Percentiles rank a stretch among this genome's conserved stretches.
Evolutionary conservation across 208 protist species (phyloP).

Genomic region (Blechomonas ayalai): DNA sequence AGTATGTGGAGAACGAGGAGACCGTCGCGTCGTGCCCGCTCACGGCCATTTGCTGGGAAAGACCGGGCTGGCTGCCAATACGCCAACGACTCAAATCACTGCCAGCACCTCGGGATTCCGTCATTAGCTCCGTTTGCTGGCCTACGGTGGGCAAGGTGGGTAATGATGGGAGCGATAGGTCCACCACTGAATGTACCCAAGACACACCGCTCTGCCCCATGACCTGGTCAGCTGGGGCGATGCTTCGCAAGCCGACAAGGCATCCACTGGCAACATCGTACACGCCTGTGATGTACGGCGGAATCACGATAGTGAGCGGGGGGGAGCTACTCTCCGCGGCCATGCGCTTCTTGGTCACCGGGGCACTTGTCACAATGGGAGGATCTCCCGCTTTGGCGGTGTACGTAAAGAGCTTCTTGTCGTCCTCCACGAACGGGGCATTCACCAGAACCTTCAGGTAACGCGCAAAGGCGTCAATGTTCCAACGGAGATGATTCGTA

Average conservation of each 20-base stretch:
- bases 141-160: no score
- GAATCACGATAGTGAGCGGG: slow-evolving; percentile 37
- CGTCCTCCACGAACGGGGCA: slow-evolving; percentile 43
- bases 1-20: no score
- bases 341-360: slow-evolving; percentile 4
- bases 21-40: no score
- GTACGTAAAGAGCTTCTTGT: slow-evolving; percentile 1
- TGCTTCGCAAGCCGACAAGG: slow-evolving; percentile 65
- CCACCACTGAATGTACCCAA: no score
- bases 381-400: slow-evolving; percentile 1
- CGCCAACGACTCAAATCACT: no score
- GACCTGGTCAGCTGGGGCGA: no score
- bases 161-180: no score
- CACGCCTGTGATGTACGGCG: slow-evolving; percentile 74
- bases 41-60: no score
- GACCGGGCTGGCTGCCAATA: no score
- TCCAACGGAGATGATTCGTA: slow-evolving; percentile 77
- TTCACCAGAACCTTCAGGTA: slow-evolving; percentile 86
- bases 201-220: no score
- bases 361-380: slow-evolving; percentile 8
- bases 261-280: slow-evolving; percentile 72
- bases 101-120: no score
- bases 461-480: slow-evolving; percentile 81
- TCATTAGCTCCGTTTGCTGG: no score
- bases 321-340: background rate